Base-by-base conservation (phyloP, 1,139 yeast species). In the Wickerhamomyces sp. region DNA sequence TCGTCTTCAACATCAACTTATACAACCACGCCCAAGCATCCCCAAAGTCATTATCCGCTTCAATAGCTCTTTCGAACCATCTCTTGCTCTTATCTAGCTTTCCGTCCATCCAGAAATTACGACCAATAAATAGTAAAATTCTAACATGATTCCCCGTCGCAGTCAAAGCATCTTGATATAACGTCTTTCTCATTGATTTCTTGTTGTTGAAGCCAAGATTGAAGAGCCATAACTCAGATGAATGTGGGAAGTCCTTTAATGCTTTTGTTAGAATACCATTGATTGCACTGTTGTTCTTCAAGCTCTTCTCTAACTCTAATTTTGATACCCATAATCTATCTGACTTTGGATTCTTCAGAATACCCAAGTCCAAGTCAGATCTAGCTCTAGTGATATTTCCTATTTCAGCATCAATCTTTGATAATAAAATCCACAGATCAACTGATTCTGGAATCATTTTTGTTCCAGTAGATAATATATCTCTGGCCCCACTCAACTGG, bases 21-120 rank as follows among this genome's bases (percentile, higher is more conserved):
- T 76, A 78, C 42, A 74, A 63, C 86, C 91, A 84, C 0, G 79
- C 78, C 89, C 95, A 90, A 6, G 74, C 65, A 62, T 91, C 98
- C 4, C 96, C 98, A 59, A 72, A 75, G 14, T 65, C 67, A 1
- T 68, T 62, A 49, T 83, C 81, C n/a, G 71, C 69, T 34, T 69
- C 70, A 18, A 81, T 60, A 4, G 94, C 84, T 43, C 90, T 73
- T 40, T 84, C 84, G 53, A 90, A 78, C 93, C 96, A 91, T 14
- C 81, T 73, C 46, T 71, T 69, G 0, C 95, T 90, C 54, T 82
- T 83, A 2, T 75, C 65, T 36, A 72, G 65, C 54, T 86, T 87
- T 0, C 86, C 84, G 34, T 80, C 87, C 3, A 67, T 58, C 84
- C 86, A 86, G 55, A 89, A 81, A 50, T 79, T 78, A 7, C 74